Percentiles rank a stretch among this genome's conserved stretches.
Conservation (phyloP, 768 basidiomycete genomes). For the Chalciporus pseudorubinellus region DNA sequence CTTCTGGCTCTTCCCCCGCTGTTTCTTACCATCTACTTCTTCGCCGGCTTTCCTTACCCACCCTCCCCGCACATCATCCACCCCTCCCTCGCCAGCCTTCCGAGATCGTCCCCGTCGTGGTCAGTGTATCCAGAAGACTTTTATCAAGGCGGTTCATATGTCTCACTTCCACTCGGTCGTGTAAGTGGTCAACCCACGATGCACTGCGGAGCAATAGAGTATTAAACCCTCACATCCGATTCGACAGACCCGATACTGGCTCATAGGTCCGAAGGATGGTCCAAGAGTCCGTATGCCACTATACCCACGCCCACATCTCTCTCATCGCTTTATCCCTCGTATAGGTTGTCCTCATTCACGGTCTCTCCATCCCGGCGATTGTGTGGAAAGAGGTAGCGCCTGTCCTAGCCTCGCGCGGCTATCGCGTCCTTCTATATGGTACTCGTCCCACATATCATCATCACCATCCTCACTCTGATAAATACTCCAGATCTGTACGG, state of each 20-base stretch:
- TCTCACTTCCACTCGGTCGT: constrained; percentile 59
- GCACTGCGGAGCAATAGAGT: not conserved
- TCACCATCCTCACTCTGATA: constrained; percentile 1
- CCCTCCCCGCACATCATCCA: constrained; percentile 50
- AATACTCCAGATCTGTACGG: constrained; percentile 67
- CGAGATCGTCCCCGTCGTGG: constrained; percentile 56
- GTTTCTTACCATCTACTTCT: constrained; percentile 56
- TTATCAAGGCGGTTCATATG: constrained; percentile 61
- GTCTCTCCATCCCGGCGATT: constrained; percentile 72
- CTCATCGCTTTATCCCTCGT: constrained; percentile 1
- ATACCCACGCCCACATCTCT: not conserved
- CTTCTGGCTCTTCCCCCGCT: constrained; percentile 61
- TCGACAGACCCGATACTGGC: constrained; percentile 73
- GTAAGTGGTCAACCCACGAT: constrained; percentile 37
- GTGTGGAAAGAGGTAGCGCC: constrained; percentile 78
- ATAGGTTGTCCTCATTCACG: constrained; percentile 75
- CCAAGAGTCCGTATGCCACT: constrained; percentile 46
- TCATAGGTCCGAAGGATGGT: constrained; percentile 68
- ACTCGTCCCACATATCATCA: constrained; percentile 7
- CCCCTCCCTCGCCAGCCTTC: constrained; percentile 60
- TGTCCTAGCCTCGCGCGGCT: constrained; percentile 56
- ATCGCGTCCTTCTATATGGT: constrained; percentile 79
- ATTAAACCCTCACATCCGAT: not conserved
- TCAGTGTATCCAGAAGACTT: constrained; percentile 71
- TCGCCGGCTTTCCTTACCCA: constrained; percentile 63